Evolutionary conservation across 306 rosid genomes (phyloP).

Genomic region (Acmispon strigosus): DNA sequence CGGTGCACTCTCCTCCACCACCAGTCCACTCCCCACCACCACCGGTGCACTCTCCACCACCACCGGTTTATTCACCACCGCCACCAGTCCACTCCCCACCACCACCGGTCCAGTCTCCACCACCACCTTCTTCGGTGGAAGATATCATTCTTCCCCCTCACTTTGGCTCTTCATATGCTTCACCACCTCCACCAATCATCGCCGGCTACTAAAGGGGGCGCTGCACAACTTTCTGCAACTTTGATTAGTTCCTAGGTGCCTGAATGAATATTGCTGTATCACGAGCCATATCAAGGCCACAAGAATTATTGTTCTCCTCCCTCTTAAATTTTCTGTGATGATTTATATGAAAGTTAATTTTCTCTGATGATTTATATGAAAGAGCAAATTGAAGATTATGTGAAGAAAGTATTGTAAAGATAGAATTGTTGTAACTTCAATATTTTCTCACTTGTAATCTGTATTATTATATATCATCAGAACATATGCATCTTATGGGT

Average conservation of each 20-base stretch:
- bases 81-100: background rate
- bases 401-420: background rate
- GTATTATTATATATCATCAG: too few species aligned
- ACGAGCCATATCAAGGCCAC: too few species aligned
- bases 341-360: background rate
- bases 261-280: background rate
- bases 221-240: background rate
- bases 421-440: too few species aligned
- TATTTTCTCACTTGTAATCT: too few species aligned
- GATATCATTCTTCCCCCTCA: constrained; percentile 27
- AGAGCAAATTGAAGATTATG: background rate
- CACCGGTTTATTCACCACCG: background rate
- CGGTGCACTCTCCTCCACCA: background rate
- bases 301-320: background rate
- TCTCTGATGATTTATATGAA: background rate
- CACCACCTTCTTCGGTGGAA: constrained; percentile 16
- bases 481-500: too few species aligned
- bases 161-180: constrained; percentile 42
- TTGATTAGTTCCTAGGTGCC: background rate
- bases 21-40: constrained; percentile 6
- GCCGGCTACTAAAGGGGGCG: constrained; percentile 22
- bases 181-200: constrained; percentile 42
- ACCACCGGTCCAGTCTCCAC: background rate
- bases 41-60: background rate
- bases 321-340: background rate